Conservation (phyloP, 768 basidiomycete genomes). For the Suillus subluteus region DNA sequence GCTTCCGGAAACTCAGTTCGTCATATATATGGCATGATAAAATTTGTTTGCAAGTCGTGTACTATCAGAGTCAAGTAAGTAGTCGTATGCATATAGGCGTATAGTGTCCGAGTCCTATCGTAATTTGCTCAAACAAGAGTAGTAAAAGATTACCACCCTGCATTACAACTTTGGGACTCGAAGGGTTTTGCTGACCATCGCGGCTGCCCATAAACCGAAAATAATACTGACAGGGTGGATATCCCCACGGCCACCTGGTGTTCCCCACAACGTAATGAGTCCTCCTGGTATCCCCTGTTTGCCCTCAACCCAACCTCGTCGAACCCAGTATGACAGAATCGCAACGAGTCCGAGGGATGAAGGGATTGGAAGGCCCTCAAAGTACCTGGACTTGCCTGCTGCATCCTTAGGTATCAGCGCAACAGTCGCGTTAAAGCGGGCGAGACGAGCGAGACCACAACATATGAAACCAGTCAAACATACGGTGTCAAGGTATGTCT, state of each 20-base stretch:
- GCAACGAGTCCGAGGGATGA: conserved; percentile 82
- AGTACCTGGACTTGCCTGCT: conserved; percentile 89
- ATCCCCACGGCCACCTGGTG: conserved; percentile 76
- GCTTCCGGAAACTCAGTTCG: conserved; percentile 1
- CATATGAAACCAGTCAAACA: conserved; percentile 90
- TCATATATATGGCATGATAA: neutral
- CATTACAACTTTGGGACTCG: conserved; percentile 76
- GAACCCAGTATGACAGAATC: conserved; percentile 80
- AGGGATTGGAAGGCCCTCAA: conserved; percentile 97
- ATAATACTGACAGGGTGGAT: conserved; percentile 78
- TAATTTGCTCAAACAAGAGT: conserved; percentile 7
- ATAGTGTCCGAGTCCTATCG: neutral
- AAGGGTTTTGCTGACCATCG: conserved; percentile 98
- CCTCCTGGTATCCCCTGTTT: conserved; percentile 77
- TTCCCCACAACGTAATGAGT: conserved; percentile 73
- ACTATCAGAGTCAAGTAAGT: neutral
- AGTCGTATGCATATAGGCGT: neutral
- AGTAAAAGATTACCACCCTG: conserved; percentile 3
- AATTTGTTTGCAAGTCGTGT: neutral
- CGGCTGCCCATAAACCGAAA: conserved; percentile 88
- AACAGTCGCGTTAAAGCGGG: conserved; percentile 98
- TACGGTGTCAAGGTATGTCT: conserved; percentile 89
- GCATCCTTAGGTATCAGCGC: conserved; percentile 88
- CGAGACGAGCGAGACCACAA: conserved; percentile 93
- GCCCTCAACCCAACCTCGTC: conserved; percentile 83